These are phyloP conservation scores for Cystofilobasidium macerans DNA, from an alignment of 768 basidiomycete species.

Conservation along the genomic window DNA sequence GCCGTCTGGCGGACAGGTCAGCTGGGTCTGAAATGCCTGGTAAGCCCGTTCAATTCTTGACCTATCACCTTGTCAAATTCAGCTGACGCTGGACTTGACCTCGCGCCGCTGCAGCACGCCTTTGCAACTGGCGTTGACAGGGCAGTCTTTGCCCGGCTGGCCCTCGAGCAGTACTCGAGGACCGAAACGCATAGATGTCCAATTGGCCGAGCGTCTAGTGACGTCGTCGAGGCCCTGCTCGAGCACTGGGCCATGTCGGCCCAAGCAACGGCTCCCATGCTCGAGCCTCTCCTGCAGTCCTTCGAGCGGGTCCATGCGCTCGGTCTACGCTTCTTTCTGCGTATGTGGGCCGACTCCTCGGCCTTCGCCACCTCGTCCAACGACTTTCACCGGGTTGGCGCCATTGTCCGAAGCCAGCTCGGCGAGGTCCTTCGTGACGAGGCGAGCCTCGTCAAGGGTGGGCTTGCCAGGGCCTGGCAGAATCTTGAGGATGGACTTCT, in stretches of 20 bases:
- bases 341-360: conserved; percentile 83
- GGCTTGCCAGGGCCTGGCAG: conserved; percentile 55
- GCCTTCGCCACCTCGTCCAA: conserved; percentile 46
- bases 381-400: conserved; percentile 68
- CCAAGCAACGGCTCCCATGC: conserved; percentile 59
- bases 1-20: conserved; percentile 66
- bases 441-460: conserved; percentile 9
- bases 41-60: too few species aligned
- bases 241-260: conserved; percentile 79
- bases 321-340: conserved; percentile 75
- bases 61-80: neutral
- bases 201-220: conserved; percentile 60
- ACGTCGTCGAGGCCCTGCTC: conserved; percentile 69
- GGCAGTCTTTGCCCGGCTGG: conserved; percentile 65
- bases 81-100: neutral
- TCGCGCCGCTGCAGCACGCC: conserved; percentile 43
- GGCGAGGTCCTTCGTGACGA: conserved; percentile 65
- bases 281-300: conserved; percentile 78
- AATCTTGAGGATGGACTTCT: conserved; percentile 61
- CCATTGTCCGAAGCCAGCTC: conserved; percentile 73
- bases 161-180: conserved; percentile 68
- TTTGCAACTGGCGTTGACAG: conserved; percentile 55
- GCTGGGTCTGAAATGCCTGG: conserved; percentile 71
- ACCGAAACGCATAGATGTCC: conserved; percentile 66
- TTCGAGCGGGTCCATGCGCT: conserved; percentile 68